phyloP scores from a whole-genome alignment of 176 grass and related monocot genomes.

The Chrysopogon serrulatus region DNA sequence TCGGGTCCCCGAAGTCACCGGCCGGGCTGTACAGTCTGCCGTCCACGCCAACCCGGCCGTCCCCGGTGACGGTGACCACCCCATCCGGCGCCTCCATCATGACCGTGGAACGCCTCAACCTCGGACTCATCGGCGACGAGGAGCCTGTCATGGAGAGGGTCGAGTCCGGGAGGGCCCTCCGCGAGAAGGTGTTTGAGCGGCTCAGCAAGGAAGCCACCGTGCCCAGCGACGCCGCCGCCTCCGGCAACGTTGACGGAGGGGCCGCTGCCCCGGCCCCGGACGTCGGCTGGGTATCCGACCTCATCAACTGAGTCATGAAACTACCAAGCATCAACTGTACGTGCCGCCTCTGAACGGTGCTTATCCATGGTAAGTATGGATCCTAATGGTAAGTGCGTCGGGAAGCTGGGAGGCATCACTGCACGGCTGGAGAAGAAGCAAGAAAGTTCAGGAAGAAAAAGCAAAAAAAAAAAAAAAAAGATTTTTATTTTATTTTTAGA shows the following conservation, averaged over 20 bases:
- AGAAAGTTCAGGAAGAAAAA: neutral
- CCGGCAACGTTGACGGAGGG: neutral
- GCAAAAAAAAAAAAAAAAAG: neutral
- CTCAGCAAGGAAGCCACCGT: constrained; percentile 61
- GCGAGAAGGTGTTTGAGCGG: constrained; percentile 77
- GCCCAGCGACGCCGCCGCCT: neutral
- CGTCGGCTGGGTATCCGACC: constrained; percentile 75
- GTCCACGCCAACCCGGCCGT: constrained; percentile 35
- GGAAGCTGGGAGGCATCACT: neutral
- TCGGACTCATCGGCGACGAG: constrained; percentile 32
- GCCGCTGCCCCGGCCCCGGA: constrained; percentile 22
- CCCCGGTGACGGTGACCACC: neutral
- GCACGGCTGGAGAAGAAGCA: neutral
- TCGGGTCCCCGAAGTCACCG: constrained; percentile 41
- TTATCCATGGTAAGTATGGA: constrained; percentile 11
- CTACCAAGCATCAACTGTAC: neutral
- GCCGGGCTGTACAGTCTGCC: constrained; percentile 53
- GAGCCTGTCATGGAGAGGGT: constrained; percentile 59
- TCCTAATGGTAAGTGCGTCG: no score
- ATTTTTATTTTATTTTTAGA: neutral
- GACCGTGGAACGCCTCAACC: constrained; percentile 32
- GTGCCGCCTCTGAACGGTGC: neutral
- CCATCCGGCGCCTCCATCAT: constrained; percentile 11
- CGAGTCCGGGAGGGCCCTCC: constrained; percentile 73
- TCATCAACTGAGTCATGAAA: constrained; percentile 45